Conservation (phyloP, 2,329 filamentous ascomycete genomes). For the Aureobasidium subglaciale region DNA sequence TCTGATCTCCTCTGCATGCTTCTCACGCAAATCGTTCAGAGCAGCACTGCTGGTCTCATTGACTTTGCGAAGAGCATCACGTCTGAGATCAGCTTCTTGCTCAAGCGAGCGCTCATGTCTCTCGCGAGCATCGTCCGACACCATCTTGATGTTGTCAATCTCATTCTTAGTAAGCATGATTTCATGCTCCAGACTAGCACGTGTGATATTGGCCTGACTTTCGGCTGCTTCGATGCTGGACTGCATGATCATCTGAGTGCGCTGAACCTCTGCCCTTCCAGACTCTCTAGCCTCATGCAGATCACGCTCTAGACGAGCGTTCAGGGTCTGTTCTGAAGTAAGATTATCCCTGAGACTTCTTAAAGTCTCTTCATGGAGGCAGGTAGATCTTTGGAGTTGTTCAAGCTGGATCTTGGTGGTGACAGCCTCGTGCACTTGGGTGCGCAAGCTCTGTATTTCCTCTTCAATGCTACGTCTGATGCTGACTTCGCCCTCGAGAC, state of each 20-base stretch:
- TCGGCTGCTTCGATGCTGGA: conserved; percentile 76
- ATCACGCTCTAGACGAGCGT: conserved; percentile 68
- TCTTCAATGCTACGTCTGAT: conserved; percentile 40
- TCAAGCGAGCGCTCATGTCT: conserved; percentile 79
- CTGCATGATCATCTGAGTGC: conserved; percentile 71
- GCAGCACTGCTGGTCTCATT: conserved; percentile 45
- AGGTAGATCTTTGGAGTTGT: conserved; percentile 50
- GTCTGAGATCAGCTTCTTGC: conserved; percentile 65
- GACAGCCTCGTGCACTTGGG: conserved; percentile 16
- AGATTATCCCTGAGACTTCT: conserved; percentile 55
- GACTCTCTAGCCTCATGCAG: conserved; percentile 77
- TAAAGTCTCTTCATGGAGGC: conserved; percentile 56
- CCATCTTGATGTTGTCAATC: conserved; percentile 68
- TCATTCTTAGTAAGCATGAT: conserved; percentile 64
- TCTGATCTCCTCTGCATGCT: conserved; percentile 52
- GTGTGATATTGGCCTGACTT: conserved; percentile 75
- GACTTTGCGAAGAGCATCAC: conserved; percentile 49
- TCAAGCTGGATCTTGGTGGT: conserved; percentile 37
- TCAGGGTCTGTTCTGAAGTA: conserved; percentile 62
- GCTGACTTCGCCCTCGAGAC: conserved; percentile 40
- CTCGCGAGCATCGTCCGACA: conserved; percentile 72
- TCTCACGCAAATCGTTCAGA: conserved; percentile 50
- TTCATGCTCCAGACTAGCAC: conserved; percentile 75
- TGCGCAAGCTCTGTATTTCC: conserved; percentile 35
- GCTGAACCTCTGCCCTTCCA: conserved; percentile 71